Conservation (phyloP, 805 yeast genomes). For the Clavispora fructus region DNA sequence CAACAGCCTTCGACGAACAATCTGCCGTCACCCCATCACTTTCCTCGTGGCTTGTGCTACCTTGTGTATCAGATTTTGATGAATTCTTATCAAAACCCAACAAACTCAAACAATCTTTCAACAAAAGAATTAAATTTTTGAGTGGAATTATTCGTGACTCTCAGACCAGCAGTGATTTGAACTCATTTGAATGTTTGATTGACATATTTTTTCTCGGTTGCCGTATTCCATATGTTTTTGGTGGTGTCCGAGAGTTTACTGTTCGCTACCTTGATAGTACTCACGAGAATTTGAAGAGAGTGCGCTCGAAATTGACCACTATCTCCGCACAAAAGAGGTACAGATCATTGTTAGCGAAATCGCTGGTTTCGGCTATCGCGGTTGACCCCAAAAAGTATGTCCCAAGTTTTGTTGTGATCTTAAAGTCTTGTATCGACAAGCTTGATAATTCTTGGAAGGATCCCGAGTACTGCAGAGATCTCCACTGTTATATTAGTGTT, state of each 20-base stretch:
- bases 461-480: slow-evolving; percentile 13
- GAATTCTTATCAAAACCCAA: slow-evolving; percentile 26
- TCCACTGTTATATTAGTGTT: slow-evolving; percentile 23
- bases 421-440: slow-evolving; percentile 9
- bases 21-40: slow-evolving; percentile 15
- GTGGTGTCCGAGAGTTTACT: slow-evolving; percentile 24
- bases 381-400: slow-evolving; percentile 29
- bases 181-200: slow-evolving; percentile 31
- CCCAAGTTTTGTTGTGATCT: slow-evolving; percentile 18
- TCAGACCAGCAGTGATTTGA: slow-evolving; percentile 21
- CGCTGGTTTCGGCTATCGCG: slow-evolving; percentile 32
- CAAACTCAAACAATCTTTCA: slow-evolving; percentile 28
- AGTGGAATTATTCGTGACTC: slow-evolving; percentile 25
- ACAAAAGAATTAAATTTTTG: slow-evolving; percentile 32
- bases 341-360: slow-evolving; percentile 22
- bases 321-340: slow-evolving; percentile 14
- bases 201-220: slow-evolving; percentile 34
- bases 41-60: slow-evolving; percentile 28
- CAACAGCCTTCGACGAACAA: slow-evolving; percentile 26
- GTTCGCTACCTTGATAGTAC: slow-evolving; percentile 28
- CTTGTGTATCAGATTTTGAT: slow-evolving; percentile 31
- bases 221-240: slow-evolving; percentile 17
- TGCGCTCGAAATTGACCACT: slow-evolving; percentile 7
- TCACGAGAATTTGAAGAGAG: slow-evolving; percentile 17
- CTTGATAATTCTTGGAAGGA: neutral